A percentile compares a stretch with the other conserved stretches of the same genome.
phyloP scores from a whole-genome alignment of 2,329 filamentous ascomycete genomes.

The Amphichorda felina region DNA sequence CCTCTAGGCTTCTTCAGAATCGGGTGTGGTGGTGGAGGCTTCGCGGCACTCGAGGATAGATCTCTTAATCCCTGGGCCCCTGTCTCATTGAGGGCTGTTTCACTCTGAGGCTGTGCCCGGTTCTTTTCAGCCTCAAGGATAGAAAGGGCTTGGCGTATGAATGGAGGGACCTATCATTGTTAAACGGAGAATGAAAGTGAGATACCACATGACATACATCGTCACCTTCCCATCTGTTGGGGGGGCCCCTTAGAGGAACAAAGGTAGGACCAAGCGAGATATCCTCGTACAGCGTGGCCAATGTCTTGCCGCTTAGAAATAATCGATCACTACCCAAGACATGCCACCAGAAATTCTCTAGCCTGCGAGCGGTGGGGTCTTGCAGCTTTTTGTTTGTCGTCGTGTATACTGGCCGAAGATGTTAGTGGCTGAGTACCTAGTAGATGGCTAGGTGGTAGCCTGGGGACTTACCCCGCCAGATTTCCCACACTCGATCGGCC shows the following conservation, averaged over 20 bases:
- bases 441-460: no score
- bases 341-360: constrained; percentile 58
- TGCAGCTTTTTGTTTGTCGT: constrained; percentile 45
- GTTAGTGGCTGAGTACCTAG: no score
- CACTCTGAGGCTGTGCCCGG: constrained; percentile 1
- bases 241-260: constrained; percentile 40
- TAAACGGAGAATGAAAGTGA: no score
- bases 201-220: constrained; percentile 27
- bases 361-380: constrained; percentile 49
- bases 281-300: constrained; percentile 44
- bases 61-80: not conserved
- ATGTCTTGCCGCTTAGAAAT: constrained; percentile 35
- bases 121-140: constrained; percentile 11
- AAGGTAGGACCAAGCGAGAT: constrained; percentile 47
- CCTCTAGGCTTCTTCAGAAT: constrained; percentile 49
- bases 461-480: constrained; percentile 46
- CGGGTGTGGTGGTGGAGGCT: constrained; percentile 37
- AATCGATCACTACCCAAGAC: constrained; percentile 48
- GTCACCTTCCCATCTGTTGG: constrained; percentile 39
- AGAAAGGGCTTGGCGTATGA: constrained; percentile 11
- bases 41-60: constrained; percentile 27
- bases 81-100: constrained; percentile 4
- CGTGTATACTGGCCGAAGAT: constrained; percentile 50
- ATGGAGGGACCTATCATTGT: constrained; percentile 10
- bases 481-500: constrained; percentile 38